phyloP scores from a whole-genome alignment of 192 early-diverging fungal genomes.

The Bifiguratus adelaidae region DNA sequence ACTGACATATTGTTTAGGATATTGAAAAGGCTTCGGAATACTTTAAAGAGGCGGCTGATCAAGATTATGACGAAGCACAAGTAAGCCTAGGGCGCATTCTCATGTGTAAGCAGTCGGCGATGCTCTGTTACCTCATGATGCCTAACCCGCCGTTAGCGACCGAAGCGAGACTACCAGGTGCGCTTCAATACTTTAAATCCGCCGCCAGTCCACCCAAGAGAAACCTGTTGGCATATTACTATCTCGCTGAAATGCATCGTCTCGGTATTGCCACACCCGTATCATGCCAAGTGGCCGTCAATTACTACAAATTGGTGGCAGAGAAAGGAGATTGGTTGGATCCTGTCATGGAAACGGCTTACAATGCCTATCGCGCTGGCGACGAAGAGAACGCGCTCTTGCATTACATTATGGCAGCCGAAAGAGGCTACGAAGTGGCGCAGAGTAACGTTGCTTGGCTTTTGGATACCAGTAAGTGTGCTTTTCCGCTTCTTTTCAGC shows the following conservation, averaged over 20 bases:
- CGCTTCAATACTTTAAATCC: constrained; percentile 35
- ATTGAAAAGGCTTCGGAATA: constrained; percentile 43
- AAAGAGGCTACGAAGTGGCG: constrained; percentile 78
- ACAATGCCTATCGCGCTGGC: constrained; percentile 39
- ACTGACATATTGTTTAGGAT: constrained; percentile 17
- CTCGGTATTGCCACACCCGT: constrained; percentile 32
- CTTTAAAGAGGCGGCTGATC: constrained; percentile 58
- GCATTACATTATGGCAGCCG: constrained; percentile 74
- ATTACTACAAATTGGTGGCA: constrained; percentile 68
- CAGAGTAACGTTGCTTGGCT: constrained; percentile 89
- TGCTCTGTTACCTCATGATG: too few relatives aligned
- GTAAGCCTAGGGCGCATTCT: constrained; percentile 73
- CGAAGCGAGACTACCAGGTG: constrained; percentile 15
- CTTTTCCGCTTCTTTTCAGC: background rate
- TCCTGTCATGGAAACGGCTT: constrained; percentile 47
- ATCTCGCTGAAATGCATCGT: constrained; percentile 62
- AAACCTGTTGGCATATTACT: constrained; percentile 71
- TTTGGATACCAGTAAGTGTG: constrained; percentile 49
- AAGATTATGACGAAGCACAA: constrained; percentile 66
- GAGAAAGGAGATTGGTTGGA: constrained; percentile 84
- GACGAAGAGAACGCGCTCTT: constrained; percentile 63
- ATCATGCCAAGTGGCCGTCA: constrained; percentile 56
- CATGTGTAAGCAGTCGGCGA: too few relatives aligned
- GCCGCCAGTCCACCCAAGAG: constrained; percentile 55
- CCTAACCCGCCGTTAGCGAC: constrained; percentile 24